phyloP scores from a whole-genome alignment of 805 yeast species.

The Myxozyma mucilagina region DNA sequence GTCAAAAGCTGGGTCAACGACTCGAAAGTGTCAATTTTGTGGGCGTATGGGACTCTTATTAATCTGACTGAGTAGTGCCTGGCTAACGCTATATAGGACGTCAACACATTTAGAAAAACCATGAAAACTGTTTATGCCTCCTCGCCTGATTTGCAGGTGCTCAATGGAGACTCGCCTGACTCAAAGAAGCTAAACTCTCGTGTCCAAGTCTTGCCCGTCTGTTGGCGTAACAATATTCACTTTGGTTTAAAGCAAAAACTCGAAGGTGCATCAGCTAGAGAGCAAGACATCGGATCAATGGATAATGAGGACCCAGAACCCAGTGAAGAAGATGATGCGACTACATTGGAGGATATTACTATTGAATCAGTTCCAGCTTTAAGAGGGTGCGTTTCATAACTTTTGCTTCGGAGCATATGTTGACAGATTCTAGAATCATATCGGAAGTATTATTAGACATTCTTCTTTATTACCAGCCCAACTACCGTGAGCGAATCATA shows the following conservation, averaged over 20 bases:
- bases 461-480: conserved; percentile 69
- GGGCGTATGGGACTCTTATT: conserved; percentile 48
- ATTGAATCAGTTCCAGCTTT: conserved; percentile 72
- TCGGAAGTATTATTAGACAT: conserved; percentile 89
- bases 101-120: conserved; percentile 33
- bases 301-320: conserved; percentile 40
- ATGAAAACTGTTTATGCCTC: conserved; percentile 28
- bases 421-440: conserved; percentile 49
- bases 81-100: conserved; percentile 14
- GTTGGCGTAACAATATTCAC: conserved; percentile 74
- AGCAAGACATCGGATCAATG: conserved; percentile 26
- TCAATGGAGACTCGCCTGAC: conserved; percentile 22
- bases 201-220: conserved; percentile 82
- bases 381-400: conserved; percentile 14
- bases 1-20: conserved; percentile 78
- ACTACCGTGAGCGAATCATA: conserved; percentile 61
- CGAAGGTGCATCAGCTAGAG: conserved; percentile 5
- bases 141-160: conserved; percentile 30
- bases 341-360: conserved; percentile 70
- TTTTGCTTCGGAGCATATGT: not conserved
- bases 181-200: conserved; percentile 41
- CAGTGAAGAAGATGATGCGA: conserved; percentile 11
- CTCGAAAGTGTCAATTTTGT: conserved; percentile 83
- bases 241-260: conserved; percentile 33
- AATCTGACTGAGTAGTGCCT: too few species aligned